Percentiles rank a stretch among this genome's conserved stretches.
Evolutionary conservation across 768 basidiomycete species (phyloP).

Genomic region (Calocera cornea): DNA sequence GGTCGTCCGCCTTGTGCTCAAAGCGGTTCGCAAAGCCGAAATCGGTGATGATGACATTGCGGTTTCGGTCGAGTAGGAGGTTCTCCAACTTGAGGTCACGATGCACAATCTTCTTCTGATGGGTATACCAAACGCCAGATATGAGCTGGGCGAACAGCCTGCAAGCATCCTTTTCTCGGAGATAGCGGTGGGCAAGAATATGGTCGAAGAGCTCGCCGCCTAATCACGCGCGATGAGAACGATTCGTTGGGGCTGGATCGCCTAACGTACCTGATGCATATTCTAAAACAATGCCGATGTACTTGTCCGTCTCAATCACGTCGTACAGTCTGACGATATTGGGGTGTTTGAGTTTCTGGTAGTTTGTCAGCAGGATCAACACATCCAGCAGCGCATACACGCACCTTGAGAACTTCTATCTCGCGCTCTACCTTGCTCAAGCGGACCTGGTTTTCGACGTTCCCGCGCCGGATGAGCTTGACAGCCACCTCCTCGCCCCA

Average conservation of each 20-base stretch:
- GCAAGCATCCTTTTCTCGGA: conserved; percentile 85
- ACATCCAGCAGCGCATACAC: conserved; percentile 21
- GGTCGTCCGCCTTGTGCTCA: conserved; percentile 79
- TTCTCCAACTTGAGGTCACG: conserved; percentile 99
- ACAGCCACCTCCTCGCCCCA: conserved; percentile 99
- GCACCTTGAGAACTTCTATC: conserved; percentile 88
- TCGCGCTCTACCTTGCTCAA: conserved; percentile 95
- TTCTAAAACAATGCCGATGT: conserved; percentile 97
- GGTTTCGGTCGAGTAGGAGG: conserved; percentile 86
- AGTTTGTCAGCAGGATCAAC: conserved; percentile 14
- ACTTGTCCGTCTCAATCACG: conserved; percentile 98
- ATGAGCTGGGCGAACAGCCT: conserved; percentile 96
- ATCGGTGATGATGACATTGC: conserved; percentile 98
- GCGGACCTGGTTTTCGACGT: conserved; percentile 69
- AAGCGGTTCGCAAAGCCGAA: conserved; percentile 99
- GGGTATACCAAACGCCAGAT: conserved; percentile 97
- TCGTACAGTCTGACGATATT: conserved; percentile 98
- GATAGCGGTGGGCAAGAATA: conserved; percentile 92
- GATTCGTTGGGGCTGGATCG: neutral
- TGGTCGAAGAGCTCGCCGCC: conserved; percentile 94
- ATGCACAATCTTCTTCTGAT: conserved; percentile 98
- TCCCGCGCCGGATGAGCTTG: conserved; percentile 87
- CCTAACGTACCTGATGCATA: conserved; percentile 67
- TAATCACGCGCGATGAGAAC: conserved; percentile 6
- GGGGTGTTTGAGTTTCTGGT: conserved; percentile 82